Percentiles rank a stretch among this genome's conserved stretches.
These are phyloP conservation scores for Canavalia ensiformis DNA, from an alignment of 306 rosid genomes.

Conservation along the genomic window DNA sequence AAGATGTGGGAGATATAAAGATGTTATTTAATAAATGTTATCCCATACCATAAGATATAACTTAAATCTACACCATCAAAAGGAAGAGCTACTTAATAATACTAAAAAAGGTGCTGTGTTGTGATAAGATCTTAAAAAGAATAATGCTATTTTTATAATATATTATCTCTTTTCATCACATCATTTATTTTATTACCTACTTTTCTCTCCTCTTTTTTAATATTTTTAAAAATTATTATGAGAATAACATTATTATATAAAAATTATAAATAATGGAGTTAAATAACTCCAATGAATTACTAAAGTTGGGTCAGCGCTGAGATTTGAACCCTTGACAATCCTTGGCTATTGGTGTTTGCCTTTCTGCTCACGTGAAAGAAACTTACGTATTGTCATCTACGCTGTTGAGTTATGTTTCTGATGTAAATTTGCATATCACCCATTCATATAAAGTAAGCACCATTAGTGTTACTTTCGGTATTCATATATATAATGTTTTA, in stretches of 20 bases:
- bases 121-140: too few relatives aligned
- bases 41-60: too few relatives aligned
- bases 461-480: conserved; percentile 25
- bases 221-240: too few relatives aligned
- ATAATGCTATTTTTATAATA: too few relatives aligned
- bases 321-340: conserved; percentile 22
- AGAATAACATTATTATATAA: neutral
- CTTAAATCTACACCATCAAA: too few relatives aligned
- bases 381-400: conserved; percentile 5
- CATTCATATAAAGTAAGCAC: conserved; percentile 24
- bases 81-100: too few relatives aligned
- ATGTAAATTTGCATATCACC: conserved; percentile 26
- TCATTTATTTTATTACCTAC: too few relatives aligned
- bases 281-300: too few relatives aligned
- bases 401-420: conserved; percentile 12
- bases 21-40: too few relatives aligned
- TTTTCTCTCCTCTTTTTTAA: too few relatives aligned
- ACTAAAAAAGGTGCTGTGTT: too few relatives aligned
- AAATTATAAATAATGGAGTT: neutral
- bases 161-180: too few relatives aligned
- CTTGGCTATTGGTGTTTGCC: conserved; percentile 61
- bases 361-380: conserved; percentile 61
- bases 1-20: neutral
- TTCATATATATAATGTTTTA: neutral
- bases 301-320: neutral